Percentiles rank a stretch among this genome's conserved stretches.
phyloP scores from a whole-genome alignment of 2,329 filamentous ascomycete genomes.

The Claviceps sorghi region DNA sequence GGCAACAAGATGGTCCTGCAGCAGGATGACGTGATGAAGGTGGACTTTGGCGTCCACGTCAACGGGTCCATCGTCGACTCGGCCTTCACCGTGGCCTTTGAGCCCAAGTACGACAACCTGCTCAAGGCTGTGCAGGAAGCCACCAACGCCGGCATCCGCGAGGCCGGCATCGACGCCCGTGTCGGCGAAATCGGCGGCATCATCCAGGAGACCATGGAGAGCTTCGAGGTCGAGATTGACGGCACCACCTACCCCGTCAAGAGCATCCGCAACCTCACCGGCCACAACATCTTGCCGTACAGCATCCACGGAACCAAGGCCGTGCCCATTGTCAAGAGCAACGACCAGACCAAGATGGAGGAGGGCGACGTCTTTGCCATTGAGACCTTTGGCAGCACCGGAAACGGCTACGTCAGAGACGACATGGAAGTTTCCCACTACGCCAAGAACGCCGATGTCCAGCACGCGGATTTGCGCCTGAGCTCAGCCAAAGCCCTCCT shows the following conservation, averaged over 20 bases:
- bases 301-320: constrained; percentile 87
- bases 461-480: constrained; percentile 61
- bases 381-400: constrained; percentile 89
- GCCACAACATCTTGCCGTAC: constrained; percentile 80
- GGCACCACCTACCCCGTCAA: constrained; percentile 69
- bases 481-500: constrained; percentile 74
- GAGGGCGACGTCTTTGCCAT: constrained; percentile 92
- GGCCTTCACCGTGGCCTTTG: constrained; percentile 66
- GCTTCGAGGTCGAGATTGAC: constrained; percentile 74
- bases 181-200: constrained; percentile 71
- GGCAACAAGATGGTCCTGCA: constrained; percentile 66
- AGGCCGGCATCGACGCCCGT: constrained; percentile 84
- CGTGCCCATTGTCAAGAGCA: constrained; percentile 82
- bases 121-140: constrained; percentile 60
- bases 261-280: constrained; percentile 73
- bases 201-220: constrained; percentile 88
- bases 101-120: constrained; percentile 60
- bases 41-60: constrained; percentile 70
- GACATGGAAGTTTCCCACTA: constrained; percentile 89
- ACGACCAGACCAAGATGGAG: constrained; percentile 90
- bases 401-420: constrained; percentile 74
- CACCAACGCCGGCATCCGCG: constrained; percentile 67
- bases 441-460: constrained; percentile 56
- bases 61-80: constrained; percentile 70
- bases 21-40: constrained; percentile 64